Conservation (phyloP, 176 grass and related monocot genomes). For the Lolium rigidum region DNA sequence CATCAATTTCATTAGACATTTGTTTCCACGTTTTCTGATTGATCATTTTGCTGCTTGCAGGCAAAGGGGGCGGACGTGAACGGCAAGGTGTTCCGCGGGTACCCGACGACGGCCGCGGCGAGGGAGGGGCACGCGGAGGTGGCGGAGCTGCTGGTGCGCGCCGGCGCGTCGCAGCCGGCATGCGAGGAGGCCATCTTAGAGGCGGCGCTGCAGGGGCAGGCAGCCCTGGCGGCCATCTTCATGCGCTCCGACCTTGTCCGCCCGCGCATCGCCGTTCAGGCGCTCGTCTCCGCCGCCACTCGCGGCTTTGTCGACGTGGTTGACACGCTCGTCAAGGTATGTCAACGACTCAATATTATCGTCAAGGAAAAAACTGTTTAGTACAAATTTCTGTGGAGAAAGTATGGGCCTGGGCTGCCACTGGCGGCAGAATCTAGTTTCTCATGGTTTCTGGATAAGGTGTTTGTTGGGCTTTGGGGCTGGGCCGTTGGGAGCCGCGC, state of each 20-base stretch:
- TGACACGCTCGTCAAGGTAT: conserved; percentile 60
- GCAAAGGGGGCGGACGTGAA: conserved; percentile 89
- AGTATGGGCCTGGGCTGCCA: neutral
- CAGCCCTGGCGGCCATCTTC: conserved; percentile 68
- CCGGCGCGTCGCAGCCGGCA: conserved; percentile 82
- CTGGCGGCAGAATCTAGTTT: neutral
- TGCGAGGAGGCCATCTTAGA: conserved; percentile 98
- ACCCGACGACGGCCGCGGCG: conserved; percentile 78
- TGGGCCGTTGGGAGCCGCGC: neutral
- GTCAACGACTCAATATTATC: neutral
- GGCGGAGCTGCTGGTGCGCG: conserved; percentile 73
- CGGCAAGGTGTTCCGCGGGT: conserved; percentile 79
- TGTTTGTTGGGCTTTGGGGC: too few relatives aligned
- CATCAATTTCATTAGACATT: too few relatives aligned
- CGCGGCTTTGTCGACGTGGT: conserved; percentile 83
- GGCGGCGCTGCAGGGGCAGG: conserved; percentile 71
- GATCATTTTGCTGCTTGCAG: conserved; percentile 39
- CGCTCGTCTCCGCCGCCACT: conserved; percentile 77
- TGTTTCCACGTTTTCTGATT: neutral
- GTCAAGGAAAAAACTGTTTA: too few relatives aligned
- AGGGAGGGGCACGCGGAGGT: conserved; percentile 78
- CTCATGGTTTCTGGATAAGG: neutral
- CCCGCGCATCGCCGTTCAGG: conserved; percentile 69
- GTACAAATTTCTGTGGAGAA: neutral
- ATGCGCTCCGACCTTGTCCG: conserved; percentile 88